phyloP scores from a whole-genome alignment of 768 basidiomycete genomes.

The Lyophyllum decastes region DNA sequence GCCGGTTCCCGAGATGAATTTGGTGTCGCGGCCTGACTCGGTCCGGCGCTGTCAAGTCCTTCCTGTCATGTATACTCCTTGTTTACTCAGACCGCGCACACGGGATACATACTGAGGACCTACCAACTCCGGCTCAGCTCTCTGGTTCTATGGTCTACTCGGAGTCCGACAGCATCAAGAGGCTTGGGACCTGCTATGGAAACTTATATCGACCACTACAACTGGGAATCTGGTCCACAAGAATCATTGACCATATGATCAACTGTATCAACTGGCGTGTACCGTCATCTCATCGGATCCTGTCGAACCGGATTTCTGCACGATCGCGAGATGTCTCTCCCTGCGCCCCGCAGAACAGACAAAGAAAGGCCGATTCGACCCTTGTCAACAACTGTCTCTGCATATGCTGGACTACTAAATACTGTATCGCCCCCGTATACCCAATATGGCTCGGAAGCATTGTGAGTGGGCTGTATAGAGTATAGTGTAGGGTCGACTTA shows the following conservation, averaged over 20 bases:
- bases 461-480: constrained; percentile 8
- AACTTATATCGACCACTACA: no score
- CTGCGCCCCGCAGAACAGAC: constrained; percentile 16
- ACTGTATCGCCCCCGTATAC: background rate
- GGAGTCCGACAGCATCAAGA: no score
- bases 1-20: background rate
- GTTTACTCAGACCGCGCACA: no score
- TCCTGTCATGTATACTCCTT: background rate
- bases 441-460: constrained; percentile 18
- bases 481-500: no score
- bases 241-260: no score
- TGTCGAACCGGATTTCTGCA: background rate
- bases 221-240: no score
- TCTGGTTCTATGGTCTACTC: no score
- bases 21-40: background rate
- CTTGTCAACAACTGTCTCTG: background rate
- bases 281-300: background rate
- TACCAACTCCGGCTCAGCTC: no score
- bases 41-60: background rate
- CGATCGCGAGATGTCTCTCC: constrained; percentile 15
- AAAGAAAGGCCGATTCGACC: constrained; percentile 5
- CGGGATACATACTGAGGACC: no score
- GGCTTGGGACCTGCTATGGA: no score
- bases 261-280: no score
- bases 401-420: background rate